Evolutionary conservation across 2,329 filamentous ascomycete genomes (phyloP), one percentile per base, ranked within the genome.

Genomic region (Calonectria honghensis): DNA sequence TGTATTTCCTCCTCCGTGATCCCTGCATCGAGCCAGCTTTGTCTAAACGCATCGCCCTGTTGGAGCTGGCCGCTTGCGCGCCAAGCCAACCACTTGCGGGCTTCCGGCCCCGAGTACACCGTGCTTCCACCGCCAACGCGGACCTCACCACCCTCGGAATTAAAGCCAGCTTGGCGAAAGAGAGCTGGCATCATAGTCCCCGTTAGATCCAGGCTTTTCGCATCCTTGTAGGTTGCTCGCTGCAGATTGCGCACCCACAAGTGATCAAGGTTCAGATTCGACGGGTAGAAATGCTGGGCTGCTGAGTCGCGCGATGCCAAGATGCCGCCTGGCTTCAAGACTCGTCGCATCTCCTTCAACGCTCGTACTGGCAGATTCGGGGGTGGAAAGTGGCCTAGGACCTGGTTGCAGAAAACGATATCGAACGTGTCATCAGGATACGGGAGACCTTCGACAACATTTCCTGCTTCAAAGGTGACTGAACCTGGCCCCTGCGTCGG

Each of bases 241-340:
- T 20, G 7, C 10, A 37, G 54, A n/a, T 63, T 63, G 6, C 13
- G 20, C 41, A 41, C 66, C 71, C 71, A 73, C 20, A 73, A 20
- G 4, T 32, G 32, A 39, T 81, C 79, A 2, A 82, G 73, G 1
- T 75, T 61, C 59, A 81, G 76, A 57, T 76, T 78, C 13, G 70
- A 71, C 3, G 81, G 81, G 18, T 81, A 79, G 77, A 80, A 82
- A 4, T 76, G 29, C 50, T 80, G 77, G 20, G 73, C 57, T 5
- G 68, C 76, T 31, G 72, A 74, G 67, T 80, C 81, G 41, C 81
- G 85, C 7, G 76, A 77, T 7, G 79, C 87, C 0, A 88, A 79
- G 18, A 88, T 75, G 29, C 87, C 87, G 3, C 86, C 86, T 0
- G 84, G 82, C 77, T 83, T 86, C 11, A 86, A 78, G 0, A 88